Conservation (phyloP, 2,329 filamentous ascomycete species). For the Fusarium mexicanum region DNA sequence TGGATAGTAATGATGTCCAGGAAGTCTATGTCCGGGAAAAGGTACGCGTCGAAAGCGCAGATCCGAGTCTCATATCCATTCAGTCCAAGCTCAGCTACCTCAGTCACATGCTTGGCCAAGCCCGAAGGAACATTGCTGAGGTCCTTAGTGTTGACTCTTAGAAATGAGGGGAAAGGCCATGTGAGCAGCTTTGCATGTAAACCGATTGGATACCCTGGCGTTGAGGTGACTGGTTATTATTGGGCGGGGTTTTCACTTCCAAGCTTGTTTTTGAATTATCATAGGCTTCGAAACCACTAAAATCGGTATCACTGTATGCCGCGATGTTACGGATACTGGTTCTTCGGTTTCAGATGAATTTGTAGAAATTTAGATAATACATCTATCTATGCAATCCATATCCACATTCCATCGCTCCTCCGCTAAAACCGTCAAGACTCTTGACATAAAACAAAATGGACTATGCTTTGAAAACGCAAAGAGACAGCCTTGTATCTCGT, state of each 20-base stretch:
- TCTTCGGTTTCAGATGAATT: slow-evolving; percentile 24
- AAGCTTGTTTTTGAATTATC: neutral
- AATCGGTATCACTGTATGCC: neutral
- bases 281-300: neutral
- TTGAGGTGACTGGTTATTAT: slow-evolving; percentile 22
- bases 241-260: neutral
- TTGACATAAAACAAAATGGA: slow-evolving; percentile 20
- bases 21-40: slow-evolving; percentile 91
- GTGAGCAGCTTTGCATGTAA: slow-evolving; percentile 27
- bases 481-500: slow-evolving; percentile 25
- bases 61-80: slow-evolving; percentile 84
- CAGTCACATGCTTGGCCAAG: slow-evolving; percentile 75
- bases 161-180: slow-evolving; percentile 30
- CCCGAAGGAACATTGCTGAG: slow-evolving; percentile 75
- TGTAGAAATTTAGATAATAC: slow-evolving; percentile 37
- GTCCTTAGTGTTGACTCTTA: slow-evolving; percentile 73
- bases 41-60: slow-evolving; percentile 86
- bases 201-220: slow-evolving; percentile 43
- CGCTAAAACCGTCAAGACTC: slow-evolving; percentile 19
- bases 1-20: slow-evolving; percentile 42
- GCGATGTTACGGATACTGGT: neutral
- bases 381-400: slow-evolving; percentile 43
- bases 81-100: slow-evolving; percentile 85
- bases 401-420: slow-evolving; percentile 36
- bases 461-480: slow-evolving; percentile 24